Percentiles rank a stretch among this genome's conserved stretches.
Evolutionary conservation across 2,329 filamentous ascomycete genomes (phyloP).

Genomic region (Phaeosphaeria sp.): DNA sequence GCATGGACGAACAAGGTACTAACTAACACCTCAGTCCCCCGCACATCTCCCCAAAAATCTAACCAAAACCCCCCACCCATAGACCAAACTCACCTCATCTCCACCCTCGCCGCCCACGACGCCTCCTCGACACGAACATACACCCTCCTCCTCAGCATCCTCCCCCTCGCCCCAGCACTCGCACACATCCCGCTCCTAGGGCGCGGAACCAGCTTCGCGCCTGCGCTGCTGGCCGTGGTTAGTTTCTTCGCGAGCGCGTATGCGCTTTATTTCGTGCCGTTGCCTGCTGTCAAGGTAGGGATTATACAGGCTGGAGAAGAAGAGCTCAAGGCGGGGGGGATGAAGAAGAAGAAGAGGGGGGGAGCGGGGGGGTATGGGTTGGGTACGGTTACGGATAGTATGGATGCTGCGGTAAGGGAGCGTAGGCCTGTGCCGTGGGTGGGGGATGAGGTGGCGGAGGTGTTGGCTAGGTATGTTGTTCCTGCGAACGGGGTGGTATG

Average conservation of each 20-base stretch:
- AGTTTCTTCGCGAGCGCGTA: conserved; percentile 69
- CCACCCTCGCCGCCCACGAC: conserved; percentile 46
- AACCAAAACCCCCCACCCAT: neutral
- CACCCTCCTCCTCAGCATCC: conserved; percentile 61
- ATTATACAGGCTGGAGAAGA: conserved; percentile 12
- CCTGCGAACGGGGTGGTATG: conserved; percentile 66
- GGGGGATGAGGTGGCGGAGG: conserved; percentile 42
- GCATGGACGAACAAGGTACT: conserved; percentile 79
- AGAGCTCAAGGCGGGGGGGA: neutral
- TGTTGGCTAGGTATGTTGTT: conserved; percentile 66
- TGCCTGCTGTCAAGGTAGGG: conserved; percentile 55
- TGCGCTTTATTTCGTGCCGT: conserved; percentile 63
- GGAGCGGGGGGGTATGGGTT: conserved; percentile 12
- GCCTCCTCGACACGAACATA: conserved; percentile 55
- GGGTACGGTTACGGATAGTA: conserved; percentile 4
- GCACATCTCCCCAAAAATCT: no score
- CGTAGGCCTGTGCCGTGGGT: conserved; percentile 31
- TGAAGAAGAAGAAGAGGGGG: conserved; percentile 13
- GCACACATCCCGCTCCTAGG: no score
- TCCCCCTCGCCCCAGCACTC: conserved; percentile 56
- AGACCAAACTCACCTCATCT: conserved; percentile 36
- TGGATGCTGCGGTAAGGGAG: conserved; percentile 3
- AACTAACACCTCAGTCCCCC: no score
- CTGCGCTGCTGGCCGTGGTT: conserved; percentile 65
- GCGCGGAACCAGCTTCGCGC: conserved; percentile 48